Evolutionary conservation across 1,284 basidiomycete genomes (phyloP).

Genomic region (Inonotus obliquus): DNA sequence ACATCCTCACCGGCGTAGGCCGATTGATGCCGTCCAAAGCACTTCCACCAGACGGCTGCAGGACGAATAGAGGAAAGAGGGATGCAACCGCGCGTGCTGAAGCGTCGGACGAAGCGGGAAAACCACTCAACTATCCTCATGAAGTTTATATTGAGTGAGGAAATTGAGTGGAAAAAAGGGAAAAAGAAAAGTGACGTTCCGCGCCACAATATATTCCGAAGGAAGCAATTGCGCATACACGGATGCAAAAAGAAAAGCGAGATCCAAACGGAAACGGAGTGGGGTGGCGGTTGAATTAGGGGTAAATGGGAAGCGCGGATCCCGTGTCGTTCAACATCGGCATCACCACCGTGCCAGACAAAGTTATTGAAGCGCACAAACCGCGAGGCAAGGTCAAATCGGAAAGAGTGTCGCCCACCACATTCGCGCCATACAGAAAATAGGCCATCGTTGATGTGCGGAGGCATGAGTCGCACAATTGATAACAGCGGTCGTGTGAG

Average conservation of each 20-base stretch:
- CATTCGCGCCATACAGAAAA: too few relatives aligned
- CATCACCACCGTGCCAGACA: background rate
- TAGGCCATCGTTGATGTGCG: background rate
- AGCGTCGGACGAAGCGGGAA: background rate
- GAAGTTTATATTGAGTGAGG: background rate
- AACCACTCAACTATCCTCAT: background rate
- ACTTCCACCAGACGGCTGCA: background rate
- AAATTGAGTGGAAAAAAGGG: background rate
- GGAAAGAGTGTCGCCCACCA: background rate
- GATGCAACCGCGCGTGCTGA: background rate
- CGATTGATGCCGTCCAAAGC: background rate
- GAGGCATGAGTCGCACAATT: background rate
- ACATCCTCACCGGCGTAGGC: conserved; percentile 19
- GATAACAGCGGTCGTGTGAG: background rate
- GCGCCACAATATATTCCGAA: background rate
- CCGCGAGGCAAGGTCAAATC: background rate
- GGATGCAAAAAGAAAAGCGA: too few relatives aligned
- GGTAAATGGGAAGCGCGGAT: background rate
- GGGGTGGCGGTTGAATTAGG: background rate
- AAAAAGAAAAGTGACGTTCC: background rate
- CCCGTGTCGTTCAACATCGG: background rate
- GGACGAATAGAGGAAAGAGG: background rate
- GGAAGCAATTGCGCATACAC: background rate
- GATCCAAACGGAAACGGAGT: background rate
- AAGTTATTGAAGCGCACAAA: background rate